These are phyloP conservation scores for Chernovozyma sophiae-reginae DNA, from an alignment of 1,139 yeast genomes.

Conservation along the genomic window DNA sequence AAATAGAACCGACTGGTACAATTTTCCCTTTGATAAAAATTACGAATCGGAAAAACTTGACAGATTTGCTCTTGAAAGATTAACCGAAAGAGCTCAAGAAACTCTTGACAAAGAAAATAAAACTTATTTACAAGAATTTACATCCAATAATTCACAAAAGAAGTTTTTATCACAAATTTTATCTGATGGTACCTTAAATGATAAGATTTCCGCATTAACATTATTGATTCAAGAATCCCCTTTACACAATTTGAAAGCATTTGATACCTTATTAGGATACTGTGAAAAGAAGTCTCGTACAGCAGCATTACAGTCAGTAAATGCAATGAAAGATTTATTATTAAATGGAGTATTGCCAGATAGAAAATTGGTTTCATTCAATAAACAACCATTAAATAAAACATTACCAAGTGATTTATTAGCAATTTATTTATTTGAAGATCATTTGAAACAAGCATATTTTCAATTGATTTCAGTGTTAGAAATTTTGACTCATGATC, in stretches of 20 bases:
- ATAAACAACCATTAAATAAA: slow-evolving; percentile 64
- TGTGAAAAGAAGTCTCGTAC: slow-evolving; percentile 92
- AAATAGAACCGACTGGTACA: slow-evolving; percentile 75
- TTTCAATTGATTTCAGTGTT: slow-evolving; percentile 68
- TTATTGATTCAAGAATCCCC: slow-evolving; percentile 94
- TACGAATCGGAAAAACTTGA: slow-evolving; percentile 40
- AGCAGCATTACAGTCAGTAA: slow-evolving; percentile 86
- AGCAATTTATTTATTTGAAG: slow-evolving; percentile 83
- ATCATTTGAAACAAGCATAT: slow-evolving; percentile 71
- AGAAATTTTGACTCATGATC: slow-evolving; percentile 79
- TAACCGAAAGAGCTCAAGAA: slow-evolving; percentile 63
- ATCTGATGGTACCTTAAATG: slow-evolving; percentile 89
- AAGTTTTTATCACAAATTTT: slow-evolving; percentile 87
- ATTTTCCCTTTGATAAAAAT: slow-evolving; percentile 30
- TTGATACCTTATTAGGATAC: slow-evolving; percentile 71
- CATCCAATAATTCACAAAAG: slow-evolving; percentile 77
- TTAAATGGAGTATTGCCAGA: slow-evolving; percentile 79
- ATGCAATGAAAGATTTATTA: slow-evolving; percentile 84
- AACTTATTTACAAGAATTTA: slow-evolving; percentile 69
- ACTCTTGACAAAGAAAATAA: slow-evolving; percentile 70
- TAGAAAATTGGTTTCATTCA: slow-evolving; percentile 75
- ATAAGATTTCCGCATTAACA: slow-evolving; percentile 93
- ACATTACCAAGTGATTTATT: slow-evolving; percentile 49
- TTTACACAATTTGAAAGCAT: slow-evolving; percentile 76
- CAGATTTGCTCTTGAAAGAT: slow-evolving; percentile 49